Evolutionary conservation across 176 grass and related monocot genomes (phyloP), one percentile per base, ranked within the genome.

Genomic region (Avena eriantha): DNA sequence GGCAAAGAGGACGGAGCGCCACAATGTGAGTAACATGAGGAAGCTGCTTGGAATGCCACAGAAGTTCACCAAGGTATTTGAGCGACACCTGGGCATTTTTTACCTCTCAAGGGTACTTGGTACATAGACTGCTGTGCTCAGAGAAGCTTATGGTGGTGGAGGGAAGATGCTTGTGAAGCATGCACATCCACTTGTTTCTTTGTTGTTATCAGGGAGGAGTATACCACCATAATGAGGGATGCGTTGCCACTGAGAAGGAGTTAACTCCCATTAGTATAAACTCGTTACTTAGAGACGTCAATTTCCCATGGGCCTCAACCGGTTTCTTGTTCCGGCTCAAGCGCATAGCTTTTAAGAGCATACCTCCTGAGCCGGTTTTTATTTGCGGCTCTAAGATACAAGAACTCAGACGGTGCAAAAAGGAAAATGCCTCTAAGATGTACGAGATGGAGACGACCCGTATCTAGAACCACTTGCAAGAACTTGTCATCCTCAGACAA

Each of bases 41-140:
- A 88, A 83, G 89, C 88, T 87, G 15, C 87, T 94, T 41, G 79
- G 82, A 16, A 88, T 97, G 87, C 92, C 92, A 0, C 90, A 94
- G 79, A 97, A 97, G 82, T 97, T 97, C 58, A 97, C 94, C 83
- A 94, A 97, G 87, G 92, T 94, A 55, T 97, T 97, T 16, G 90
- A 92, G 85, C 91, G 92, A 70, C 92, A 97, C 35, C 67, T 35
- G 3, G 67, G 67, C 35, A 70, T 70, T 70, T 70, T 70, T 70
- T 70, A 70, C 67, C 67, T 70, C 35, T 70, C 67, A 21, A 87
- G 90, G 65, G 85, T 94, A 79, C 72, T 88, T 67, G 90, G 79
- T 23, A 92, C 87, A 12, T 80, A 97, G 64, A 97, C 90, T 1
- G 90, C 94, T 73, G 83, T 97, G 41, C 87, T 90, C 31, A 85